phyloP scores from a whole-genome alignment of 306 rosid species.

The Rosa chinensis region DNA sequence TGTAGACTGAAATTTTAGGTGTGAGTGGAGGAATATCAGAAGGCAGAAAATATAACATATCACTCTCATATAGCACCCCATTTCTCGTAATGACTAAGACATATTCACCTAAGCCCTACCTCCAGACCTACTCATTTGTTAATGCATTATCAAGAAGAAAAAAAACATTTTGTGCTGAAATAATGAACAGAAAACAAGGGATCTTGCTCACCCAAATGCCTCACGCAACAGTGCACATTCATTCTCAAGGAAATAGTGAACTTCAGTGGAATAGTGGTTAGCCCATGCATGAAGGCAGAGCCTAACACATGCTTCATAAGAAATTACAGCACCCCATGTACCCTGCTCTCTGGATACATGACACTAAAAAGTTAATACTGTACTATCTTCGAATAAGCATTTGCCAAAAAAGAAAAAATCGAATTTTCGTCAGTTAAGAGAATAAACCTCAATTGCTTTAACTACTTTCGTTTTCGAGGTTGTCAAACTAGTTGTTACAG shows the following conservation, averaged over 20 bases:
- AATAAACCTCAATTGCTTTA: neutral
- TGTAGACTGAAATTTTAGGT: slow-evolving; percentile 24
- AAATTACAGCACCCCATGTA: slow-evolving; percentile 28
- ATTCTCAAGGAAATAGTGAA: slow-evolving; percentile 32
- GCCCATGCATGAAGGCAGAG: slow-evolving; percentile 43
- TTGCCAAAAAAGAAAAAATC: neutral
- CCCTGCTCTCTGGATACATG: slow-evolving; percentile 31
- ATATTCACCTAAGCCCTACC: neutral
- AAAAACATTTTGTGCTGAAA: neutral
- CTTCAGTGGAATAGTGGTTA: slow-evolving; percentile 20
- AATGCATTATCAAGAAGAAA: neutral
- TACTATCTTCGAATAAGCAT: neutral
- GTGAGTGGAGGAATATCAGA: neutral
- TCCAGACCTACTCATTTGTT: neutral
- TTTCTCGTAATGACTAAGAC: neutral
- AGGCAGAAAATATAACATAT: neutral
- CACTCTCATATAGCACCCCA: neutral
- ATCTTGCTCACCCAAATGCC: slow-evolving; percentile 38
- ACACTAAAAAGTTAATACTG: neutral
- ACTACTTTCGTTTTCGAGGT: neutral
- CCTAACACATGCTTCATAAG: slow-evolving; percentile 41
- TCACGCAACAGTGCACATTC: slow-evolving; percentile 36
- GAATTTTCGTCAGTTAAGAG: neutral
- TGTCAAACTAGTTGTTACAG: neutral
- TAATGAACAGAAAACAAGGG: neutral